Conservation (phyloP, 2,329 filamentous ascomycete genomes). For the Arthroderma sp. region DNA sequence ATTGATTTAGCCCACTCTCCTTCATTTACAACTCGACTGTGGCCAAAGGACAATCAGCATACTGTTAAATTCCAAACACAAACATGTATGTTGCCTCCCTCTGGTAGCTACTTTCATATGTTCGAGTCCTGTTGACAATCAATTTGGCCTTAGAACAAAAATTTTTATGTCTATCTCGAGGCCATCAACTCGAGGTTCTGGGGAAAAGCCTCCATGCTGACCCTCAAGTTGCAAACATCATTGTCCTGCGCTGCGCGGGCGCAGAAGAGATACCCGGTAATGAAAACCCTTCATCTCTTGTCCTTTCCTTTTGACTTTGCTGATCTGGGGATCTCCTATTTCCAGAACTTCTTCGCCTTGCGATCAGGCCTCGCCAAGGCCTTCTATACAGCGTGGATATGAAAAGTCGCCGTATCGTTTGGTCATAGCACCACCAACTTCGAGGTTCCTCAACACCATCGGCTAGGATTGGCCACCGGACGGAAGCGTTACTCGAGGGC, state of each 20-base stretch:
- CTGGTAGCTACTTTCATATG: no score
- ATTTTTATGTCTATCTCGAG: no score
- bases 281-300: background rate
- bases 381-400: background rate
- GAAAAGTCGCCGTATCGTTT: background rate
- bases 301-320: background rate
- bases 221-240: conserved; percentile 3
- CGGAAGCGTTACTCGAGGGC: no score
- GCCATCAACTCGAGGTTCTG: background rate
- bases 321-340: background rate
- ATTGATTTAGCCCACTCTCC: no score
- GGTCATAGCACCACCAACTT: background rate
- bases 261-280: background rate
- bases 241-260: background rate
- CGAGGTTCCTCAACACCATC: no score
- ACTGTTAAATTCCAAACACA: no score
- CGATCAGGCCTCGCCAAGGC: background rate
- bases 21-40: no score
- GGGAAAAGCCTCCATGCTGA: background rate
- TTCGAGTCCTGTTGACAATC: no score
- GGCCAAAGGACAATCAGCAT: no score
- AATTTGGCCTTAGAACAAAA: no score
- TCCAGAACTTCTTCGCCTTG: background rate
- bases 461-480: no score
- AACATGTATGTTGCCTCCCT: no score